These are phyloP conservation scores for Bolboschoenus planiculmis DNA, from an alignment of 176 grass and related monocot species.

Conservation along the genomic window DNA sequence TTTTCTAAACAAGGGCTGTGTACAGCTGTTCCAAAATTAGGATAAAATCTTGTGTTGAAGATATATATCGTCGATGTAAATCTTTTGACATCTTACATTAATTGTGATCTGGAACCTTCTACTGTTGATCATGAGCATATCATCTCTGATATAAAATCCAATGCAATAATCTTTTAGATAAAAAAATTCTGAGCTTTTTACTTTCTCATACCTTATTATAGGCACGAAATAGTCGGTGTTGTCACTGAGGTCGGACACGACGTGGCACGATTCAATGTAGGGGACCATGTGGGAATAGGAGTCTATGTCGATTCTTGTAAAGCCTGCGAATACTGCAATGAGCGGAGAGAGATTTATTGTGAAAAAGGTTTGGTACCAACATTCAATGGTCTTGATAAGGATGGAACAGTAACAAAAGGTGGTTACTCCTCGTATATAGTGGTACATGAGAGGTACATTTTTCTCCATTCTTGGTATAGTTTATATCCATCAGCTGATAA, in stretches of 20 bases:
- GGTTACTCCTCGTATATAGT: conserved; percentile 31
- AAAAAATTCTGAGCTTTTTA: background rate
- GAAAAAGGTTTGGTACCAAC: background rate
- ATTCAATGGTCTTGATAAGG: conserved; percentile 33
- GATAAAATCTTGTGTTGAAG: background rate
- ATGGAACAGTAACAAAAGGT: conserved; percentile 29
- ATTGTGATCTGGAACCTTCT: background rate
- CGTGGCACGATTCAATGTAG: conserved; percentile 26
- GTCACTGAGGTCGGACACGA: conserved; percentile 22
- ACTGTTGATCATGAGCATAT: background rate
- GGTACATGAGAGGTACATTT: conserved; percentile 24
- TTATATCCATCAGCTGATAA: background rate
- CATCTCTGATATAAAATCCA: background rate
- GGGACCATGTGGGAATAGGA: conserved; percentile 42
- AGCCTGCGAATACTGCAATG: conserved; percentile 29
- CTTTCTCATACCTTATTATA: background rate
- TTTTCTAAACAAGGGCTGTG: background rate
- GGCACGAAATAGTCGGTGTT: conserved; percentile 40
- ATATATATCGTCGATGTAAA: background rate
- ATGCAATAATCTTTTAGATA: background rate
- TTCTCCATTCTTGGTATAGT: background rate
- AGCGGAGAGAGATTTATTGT: conserved; percentile 39
- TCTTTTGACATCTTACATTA: background rate
- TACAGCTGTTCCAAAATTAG: background rate
- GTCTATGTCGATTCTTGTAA: conserved; percentile 25